Percentiles rank a stretch among this genome's conserved stretches.
Evolutionary conservation across 257 asterid species (phyloP).

Genomic region (Orobanche coerulescens): DNA sequence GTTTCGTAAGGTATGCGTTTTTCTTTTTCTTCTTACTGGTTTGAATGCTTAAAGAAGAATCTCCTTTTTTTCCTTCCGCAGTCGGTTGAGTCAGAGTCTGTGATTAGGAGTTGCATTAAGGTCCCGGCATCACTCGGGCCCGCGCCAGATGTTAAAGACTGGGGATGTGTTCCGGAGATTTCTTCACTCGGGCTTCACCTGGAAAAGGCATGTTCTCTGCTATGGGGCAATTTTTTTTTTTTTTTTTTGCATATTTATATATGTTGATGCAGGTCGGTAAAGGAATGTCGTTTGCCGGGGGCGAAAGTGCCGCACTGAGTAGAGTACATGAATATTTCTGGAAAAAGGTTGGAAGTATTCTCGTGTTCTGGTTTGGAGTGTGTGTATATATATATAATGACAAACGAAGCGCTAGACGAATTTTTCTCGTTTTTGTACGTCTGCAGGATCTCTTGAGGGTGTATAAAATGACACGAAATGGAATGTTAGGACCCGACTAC

Average conservation of each 20-base stretch:
- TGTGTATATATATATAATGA: neutral
- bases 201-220: conserved; percentile 51
- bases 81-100: conserved; percentile 74
- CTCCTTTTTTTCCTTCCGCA: conserved; percentile 23
- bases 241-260: neutral
- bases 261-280: conserved; percentile 44
- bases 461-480: conserved; percentile 87
- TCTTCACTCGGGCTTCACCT: conserved; percentile 52
- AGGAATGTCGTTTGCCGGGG: conserved; percentile 84
- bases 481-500: conserved; percentile 88
- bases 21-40: neutral
- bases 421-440: neutral
- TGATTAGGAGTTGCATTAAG: conserved; percentile 54
- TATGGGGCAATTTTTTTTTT: conserved; percentile 1
- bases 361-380: neutral
- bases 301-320: conserved; percentile 84
- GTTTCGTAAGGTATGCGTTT: conserved; percentile 71
- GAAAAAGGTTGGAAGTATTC: conserved; percentile 57
- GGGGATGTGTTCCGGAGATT: conserved; percentile 78
- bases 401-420: neutral
- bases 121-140: conserved; percentile 74
- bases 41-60: conserved; percentile 10
- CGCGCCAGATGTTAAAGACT: conserved; percentile 52
- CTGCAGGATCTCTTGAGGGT: conserved; percentile 57
- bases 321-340: conserved; percentile 85